Conservation (phyloP, 2,329 filamentous ascomycete genomes). For the Aureobasidium sp. region DNA sequence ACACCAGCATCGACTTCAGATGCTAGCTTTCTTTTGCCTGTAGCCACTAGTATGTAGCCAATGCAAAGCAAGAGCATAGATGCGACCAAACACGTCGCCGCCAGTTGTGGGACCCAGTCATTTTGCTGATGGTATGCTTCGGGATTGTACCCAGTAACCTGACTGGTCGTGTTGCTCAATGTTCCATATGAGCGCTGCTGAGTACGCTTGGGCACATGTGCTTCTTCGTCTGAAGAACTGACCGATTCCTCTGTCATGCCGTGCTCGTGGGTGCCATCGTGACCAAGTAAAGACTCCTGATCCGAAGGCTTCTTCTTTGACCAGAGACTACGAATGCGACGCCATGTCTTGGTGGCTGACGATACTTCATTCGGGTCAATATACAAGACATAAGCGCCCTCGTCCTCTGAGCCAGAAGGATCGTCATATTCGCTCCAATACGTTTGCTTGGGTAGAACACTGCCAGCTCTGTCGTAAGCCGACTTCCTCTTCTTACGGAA, state of each 20-base stretch:
- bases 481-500: conserved; percentile 38
- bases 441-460: conserved; percentile 23
- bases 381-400: conserved; percentile 62
- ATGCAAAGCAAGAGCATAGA: conserved; percentile 59
- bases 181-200: conserved; percentile 25
- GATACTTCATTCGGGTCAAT: conserved; percentile 63
- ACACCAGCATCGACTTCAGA: conserved; percentile 70
- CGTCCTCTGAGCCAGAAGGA: conserved; percentile 59
- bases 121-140: neutral
- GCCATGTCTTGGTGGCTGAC: conserved; percentile 41
- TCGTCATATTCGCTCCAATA: conserved; percentile 90
- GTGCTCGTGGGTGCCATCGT: conserved; percentile 11
- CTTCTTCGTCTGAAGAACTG: conserved; percentile 27
- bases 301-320: conserved; percentile 23
- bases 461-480: conserved; percentile 23
- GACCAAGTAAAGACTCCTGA: conserved; percentile 21
- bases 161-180: neutral
- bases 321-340: neutral
- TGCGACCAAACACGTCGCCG: conserved; percentile 49
- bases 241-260: conserved; percentile 21
- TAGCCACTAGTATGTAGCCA: conserved; percentile 57
- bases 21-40: conserved; percentile 59
- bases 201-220: conserved; percentile 25
- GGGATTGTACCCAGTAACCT: conserved; percentile 8
- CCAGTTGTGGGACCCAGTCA: conserved; percentile 22